Conservation (phyloP, 1,284 basidiomycete species). For the Leccinum fuscescens region DNA sequence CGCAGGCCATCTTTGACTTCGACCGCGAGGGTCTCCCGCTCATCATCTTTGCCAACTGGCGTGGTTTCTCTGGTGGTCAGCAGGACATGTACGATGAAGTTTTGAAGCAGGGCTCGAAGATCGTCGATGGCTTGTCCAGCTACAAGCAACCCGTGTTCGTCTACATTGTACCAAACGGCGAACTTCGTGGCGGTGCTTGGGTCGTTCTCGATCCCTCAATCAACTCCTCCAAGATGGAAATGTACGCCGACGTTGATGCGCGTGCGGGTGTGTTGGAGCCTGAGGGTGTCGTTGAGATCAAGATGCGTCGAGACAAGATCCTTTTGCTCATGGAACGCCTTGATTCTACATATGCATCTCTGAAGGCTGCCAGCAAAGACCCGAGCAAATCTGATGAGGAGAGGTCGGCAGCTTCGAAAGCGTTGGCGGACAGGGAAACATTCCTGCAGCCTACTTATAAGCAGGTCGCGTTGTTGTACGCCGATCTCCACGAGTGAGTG, state of each 20-base stretch:
- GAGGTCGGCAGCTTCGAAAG: slow-evolving; percentile 65
- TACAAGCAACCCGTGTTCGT: slow-evolving; percentile 99
- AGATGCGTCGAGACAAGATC: slow-evolving; percentile 90
- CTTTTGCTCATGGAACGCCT: slow-evolving; percentile 91
- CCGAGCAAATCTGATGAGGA: slow-evolving; percentile 69
- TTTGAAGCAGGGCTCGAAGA: slow-evolving; percentile 93
- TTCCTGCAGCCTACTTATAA: slow-evolving; percentile 88
- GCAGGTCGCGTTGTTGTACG: slow-evolving; percentile 91
- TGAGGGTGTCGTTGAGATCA: slow-evolving; percentile 95
- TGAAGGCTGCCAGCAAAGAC: slow-evolving; percentile 83
- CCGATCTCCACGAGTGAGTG: slow-evolving; percentile 92
- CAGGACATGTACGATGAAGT: slow-evolving; percentile 98
- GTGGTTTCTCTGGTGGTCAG: slow-evolving; percentile 99
- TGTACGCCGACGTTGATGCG: slow-evolving; percentile 96
- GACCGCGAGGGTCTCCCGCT: slow-evolving; percentile 95
- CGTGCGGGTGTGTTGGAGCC: slow-evolving; percentile 98
- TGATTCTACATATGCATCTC: slow-evolving; percentile 78
- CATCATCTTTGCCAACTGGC: slow-evolving; percentile 99
- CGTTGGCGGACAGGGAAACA: slow-evolving; percentile 78
- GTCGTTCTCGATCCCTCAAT: slow-evolving; percentile 98
- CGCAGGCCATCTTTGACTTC: slow-evolving; percentile 98
- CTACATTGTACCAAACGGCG: slow-evolving; percentile 98
- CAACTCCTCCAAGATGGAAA: slow-evolving; percentile 97
- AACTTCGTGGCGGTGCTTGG: slow-evolving; percentile 99
- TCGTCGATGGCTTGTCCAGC: slow-evolving; percentile 95